These are phyloP conservation scores for Camelina sativa DNA, from an alignment of 345 rosid genomes.

Conservation along the genomic window DNA sequence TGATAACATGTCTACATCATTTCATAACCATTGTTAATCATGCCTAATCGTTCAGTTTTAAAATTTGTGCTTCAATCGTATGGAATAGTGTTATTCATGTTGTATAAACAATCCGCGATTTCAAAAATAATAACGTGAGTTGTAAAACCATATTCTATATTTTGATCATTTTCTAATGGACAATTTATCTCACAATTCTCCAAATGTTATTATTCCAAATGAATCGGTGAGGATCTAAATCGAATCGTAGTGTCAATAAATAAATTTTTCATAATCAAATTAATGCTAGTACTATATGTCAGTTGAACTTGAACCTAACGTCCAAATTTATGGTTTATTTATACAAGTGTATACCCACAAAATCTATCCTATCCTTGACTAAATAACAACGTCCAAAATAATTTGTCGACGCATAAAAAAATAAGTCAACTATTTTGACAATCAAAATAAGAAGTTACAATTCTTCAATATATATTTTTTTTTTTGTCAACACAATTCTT, in stretches of 20 bases:
- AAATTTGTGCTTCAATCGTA: not conserved
- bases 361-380: not conserved
- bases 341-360: not conserved
- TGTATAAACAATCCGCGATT: not conserved
- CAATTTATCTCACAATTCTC: not conserved
- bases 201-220: not conserved
- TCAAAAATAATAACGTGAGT: not conserved
- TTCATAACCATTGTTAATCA: not conserved
- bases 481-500: not conserved
- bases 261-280: not conserved
- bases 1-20: not conserved
- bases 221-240: not conserved
- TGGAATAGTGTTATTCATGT: not conserved
- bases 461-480: not conserved
- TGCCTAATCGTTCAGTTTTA: not conserved
- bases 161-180: not conserved
- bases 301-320: not conserved
- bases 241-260: not conserved
- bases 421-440: constrained; percentile 19
- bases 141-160: not conserved
- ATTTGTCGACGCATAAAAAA: not conserved
- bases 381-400: not conserved
- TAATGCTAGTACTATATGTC: not conserved
- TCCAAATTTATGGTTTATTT: not conserved
- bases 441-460: not conserved